phyloP scores from a whole-genome alignment of 371 early-diverging fungal genomes.

The Syncephalastrum monosporum region DNA sequence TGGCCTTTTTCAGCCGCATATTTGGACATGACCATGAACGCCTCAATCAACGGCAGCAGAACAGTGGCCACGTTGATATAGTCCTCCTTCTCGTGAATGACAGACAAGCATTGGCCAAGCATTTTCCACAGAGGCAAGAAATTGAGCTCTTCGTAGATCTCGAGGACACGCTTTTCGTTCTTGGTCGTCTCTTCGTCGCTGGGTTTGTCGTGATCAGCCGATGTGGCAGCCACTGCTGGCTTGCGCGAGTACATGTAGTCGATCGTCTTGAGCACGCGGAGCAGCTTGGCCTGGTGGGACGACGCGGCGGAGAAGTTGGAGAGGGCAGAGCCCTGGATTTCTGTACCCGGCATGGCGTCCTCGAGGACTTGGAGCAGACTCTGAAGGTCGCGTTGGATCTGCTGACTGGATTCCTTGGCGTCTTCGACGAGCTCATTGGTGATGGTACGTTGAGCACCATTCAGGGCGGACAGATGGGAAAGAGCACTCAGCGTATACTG shows the following conservation, averaged over 20 bases:
- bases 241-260: conserved; percentile 77
- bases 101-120: conserved; percentile 71
- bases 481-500: conserved; percentile 88
- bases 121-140: conserved; percentile 80
- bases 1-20: conserved; percentile 50
- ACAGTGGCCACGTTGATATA: conserved; percentile 91
- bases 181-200: conserved; percentile 18
- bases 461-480: conserved; percentile 78
- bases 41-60: conserved; percentile 91
- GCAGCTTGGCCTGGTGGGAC: conserved; percentile 86
- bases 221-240: conserved; percentile 17
- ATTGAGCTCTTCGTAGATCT: conserved; percentile 73
- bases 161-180: conserved; percentile 58
- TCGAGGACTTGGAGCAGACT: conserved; percentile 62
- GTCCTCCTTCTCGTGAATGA: conserved; percentile 75
- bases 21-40: conserved; percentile 95
- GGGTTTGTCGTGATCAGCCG: conserved; percentile 20
- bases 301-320: conserved; percentile 81
- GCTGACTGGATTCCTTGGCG: conserved; percentile 69
- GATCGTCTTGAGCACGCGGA: conserved; percentile 92
- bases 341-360: conserved; percentile 56
- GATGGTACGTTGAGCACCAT: conserved; percentile 74
- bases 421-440: conserved; percentile 71
- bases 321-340: conserved; percentile 61
- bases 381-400: conserved; percentile 69